Percentiles rank a stretch among this genome's conserved stretches.
Evolutionary conservation across 2,329 filamentous ascomycete species (phyloP).

Genomic region (Fusarium devonianum): DNA sequence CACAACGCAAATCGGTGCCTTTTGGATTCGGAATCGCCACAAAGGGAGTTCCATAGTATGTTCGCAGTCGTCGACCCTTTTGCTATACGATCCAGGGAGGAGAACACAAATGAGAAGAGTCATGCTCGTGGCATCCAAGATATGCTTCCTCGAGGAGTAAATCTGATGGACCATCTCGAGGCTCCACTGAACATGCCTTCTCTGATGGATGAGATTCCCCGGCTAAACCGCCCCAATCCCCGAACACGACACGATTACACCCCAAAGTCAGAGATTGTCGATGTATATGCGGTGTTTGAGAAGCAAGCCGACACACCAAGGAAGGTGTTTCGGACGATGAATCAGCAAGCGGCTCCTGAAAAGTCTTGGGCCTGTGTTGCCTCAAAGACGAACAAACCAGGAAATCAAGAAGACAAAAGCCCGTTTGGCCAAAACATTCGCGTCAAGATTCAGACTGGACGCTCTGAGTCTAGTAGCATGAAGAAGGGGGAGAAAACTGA

Average conservation of each 20-base stretch:
- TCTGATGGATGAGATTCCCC: slow-evolving; percentile 20
- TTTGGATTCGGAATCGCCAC: slow-evolving; percentile 15
- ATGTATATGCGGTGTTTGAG: slow-evolving; percentile 18
- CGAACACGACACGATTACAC: neutral
- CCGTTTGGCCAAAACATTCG: slow-evolving; percentile 19
- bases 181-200: slow-evolving; percentile 14
- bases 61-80: neutral
- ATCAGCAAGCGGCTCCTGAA: slow-evolving; percentile 23
- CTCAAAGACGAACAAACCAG: neutral
- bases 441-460: slow-evolving; percentile 1
- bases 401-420: slow-evolving; percentile 3
- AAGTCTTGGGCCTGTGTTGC: slow-evolving; percentile 19
- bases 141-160: neutral
- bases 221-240: no score
- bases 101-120: no score
- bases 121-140: neutral
- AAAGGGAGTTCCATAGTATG: slow-evolving; percentile 6
- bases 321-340: slow-evolving; percentile 33
- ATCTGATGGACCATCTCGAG: slow-evolving; percentile 29
- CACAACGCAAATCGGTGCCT: neutral
- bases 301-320: slow-evolving; percentile 13
- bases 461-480: neutral
- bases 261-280: neutral
- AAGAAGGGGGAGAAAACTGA: neutral
- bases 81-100: neutral